These are phyloP conservation scores for Ascocoryne sarcoides DNA, from an alignment of 2,329 filamentous ascomycete species.

Conservation along the genomic window DNA sequence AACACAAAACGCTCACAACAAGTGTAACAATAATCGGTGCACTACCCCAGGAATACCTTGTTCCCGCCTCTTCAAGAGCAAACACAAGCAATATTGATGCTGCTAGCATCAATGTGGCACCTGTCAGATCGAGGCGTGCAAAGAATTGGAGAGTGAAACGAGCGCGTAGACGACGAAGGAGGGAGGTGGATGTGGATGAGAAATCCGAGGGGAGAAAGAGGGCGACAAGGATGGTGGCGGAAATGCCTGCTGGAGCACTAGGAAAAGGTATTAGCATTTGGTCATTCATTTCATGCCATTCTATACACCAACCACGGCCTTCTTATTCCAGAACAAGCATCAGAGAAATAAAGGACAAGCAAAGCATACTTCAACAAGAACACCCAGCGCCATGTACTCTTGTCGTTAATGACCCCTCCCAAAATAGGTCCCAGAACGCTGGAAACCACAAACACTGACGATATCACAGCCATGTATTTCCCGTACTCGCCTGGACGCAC, in stretches of 20 bases:
- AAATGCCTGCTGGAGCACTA: slow-evolving; percentile 7
- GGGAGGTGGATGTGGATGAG: not conserved
- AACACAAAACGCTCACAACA: slow-evolving; percentile 19
- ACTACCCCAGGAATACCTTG: slow-evolving; percentile 35
- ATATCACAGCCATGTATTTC: slow-evolving; percentile 25
- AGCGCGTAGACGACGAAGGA: not conserved
- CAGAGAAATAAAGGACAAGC: not conserved
- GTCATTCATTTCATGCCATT: not conserved
- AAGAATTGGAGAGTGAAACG: slow-evolving; percentile 1
- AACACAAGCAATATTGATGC: slow-evolving; percentile 38
- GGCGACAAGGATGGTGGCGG: not conserved
- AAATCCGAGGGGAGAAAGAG: slow-evolving; percentile 5
- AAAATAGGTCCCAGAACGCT: slow-evolving; percentile 25
- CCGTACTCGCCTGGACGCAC: slow-evolving; percentile 39
- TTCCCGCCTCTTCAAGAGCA: slow-evolving; percentile 37
- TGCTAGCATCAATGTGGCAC: slow-evolving; percentile 30
- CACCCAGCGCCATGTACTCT: slow-evolving; percentile 30
- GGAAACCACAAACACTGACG: slow-evolving; percentile 7
- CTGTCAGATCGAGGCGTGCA: slow-evolving; percentile 10
- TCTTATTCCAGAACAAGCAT: not conserved
- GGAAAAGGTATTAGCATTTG: not conserved
- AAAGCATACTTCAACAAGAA: slow-evolving; percentile 7
- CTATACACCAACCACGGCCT: too few species aligned
- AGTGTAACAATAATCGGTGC: slow-evolving; percentile 30
- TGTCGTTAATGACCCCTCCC: slow-evolving; percentile 27